These are phyloP conservation scores for Mycena citricolor DNA, from an alignment of 1,284 basidiomycete genomes.

Conservation along the genomic window DNA sequence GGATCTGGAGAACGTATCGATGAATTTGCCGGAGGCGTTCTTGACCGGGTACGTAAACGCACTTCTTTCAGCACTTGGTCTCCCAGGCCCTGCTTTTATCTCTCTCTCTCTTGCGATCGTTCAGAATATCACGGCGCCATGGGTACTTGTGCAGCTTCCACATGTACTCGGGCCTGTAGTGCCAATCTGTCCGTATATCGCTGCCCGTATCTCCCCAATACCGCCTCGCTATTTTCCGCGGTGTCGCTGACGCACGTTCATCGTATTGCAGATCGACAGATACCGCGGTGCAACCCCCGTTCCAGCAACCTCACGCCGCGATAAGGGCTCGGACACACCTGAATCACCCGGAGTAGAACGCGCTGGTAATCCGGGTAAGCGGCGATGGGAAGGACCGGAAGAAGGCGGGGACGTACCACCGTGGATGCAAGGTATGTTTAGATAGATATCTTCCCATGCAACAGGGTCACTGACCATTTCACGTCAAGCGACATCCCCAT, in stretches of 20 bases:
- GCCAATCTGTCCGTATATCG: background rate
- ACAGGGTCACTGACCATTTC: too few relatives aligned
- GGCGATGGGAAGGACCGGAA: background rate
- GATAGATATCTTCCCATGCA: background rate
- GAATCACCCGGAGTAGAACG: conserved; percentile 29
- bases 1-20: conserved; percentile 72
- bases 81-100: conserved; percentile 6
- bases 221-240: background rate
- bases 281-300: conserved; percentile 45
- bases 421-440: conserved; percentile 37
- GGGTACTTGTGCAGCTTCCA: background rate
- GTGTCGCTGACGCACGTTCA: background rate
- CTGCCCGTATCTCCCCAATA: background rate
- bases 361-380: background rate
- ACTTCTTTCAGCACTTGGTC: too few relatives aligned
- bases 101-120: conserved; percentile 15
- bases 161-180: background rate
- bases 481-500: conserved; percentile 17
- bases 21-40: conserved; percentile 83
- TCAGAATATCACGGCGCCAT: background rate
- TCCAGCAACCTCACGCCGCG: conserved; percentile 19
- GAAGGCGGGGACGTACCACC: conserved; percentile 29
- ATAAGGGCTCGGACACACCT: conserved; percentile 13
- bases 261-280: conserved; percentile 45
- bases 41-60: conserved; percentile 73